phyloP scores from a whole-genome alignment of 352 stramenopile genomes.

The Globisporangium recalcitrans region DNA sequence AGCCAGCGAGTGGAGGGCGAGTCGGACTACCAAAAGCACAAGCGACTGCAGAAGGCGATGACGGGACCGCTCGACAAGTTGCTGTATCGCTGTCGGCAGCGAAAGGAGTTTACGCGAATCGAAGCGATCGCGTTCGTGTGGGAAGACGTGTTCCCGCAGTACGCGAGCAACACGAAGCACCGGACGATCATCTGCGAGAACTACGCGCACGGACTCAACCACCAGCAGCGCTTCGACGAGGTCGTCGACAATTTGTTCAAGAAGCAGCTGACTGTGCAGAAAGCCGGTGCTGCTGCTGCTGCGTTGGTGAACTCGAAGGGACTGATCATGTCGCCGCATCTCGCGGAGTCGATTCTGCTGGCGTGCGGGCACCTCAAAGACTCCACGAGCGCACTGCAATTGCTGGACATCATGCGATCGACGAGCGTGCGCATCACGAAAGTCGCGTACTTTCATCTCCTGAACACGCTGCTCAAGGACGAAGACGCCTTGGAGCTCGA shows the following conservation, averaged over 20 bases:
- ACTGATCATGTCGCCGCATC: conserved; percentile 32
- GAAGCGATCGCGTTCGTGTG: conserved; percentile 47
- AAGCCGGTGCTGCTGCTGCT: neutral
- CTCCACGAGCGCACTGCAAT: conserved; percentile 21
- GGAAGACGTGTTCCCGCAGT: conserved; percentile 51
- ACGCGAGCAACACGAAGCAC: conserved; percentile 35
- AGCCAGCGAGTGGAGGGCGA: conserved; percentile 18
- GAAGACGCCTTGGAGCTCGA: conserved; percentile 43
- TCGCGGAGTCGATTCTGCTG: conserved; percentile 47
- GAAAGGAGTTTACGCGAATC: conserved; percentile 33
- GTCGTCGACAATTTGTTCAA: conserved; percentile 42
- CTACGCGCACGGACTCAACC: conserved; percentile 46
- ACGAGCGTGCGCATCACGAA: conserved; percentile 36
- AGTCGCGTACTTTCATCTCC: conserved; percentile 52
- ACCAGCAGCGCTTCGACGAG: conserved; percentile 45
- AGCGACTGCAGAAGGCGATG: conserved; percentile 43
- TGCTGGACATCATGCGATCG: conserved; percentile 32
- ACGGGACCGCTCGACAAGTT: conserved; percentile 48
- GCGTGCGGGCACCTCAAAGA: conserved; percentile 46
- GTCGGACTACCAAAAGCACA: conserved; percentile 25
- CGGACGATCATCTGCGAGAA: conserved; percentile 43
- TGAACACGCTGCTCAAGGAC: conserved; percentile 53
- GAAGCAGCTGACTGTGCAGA: conserved; percentile 16
- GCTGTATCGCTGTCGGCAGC: conserved; percentile 29
- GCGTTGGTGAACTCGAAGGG: conserved; percentile 6